phyloP scores from a whole-genome alignment of 2,329 filamentous ascomycete genomes.

The Fusarium humuli region DNA sequence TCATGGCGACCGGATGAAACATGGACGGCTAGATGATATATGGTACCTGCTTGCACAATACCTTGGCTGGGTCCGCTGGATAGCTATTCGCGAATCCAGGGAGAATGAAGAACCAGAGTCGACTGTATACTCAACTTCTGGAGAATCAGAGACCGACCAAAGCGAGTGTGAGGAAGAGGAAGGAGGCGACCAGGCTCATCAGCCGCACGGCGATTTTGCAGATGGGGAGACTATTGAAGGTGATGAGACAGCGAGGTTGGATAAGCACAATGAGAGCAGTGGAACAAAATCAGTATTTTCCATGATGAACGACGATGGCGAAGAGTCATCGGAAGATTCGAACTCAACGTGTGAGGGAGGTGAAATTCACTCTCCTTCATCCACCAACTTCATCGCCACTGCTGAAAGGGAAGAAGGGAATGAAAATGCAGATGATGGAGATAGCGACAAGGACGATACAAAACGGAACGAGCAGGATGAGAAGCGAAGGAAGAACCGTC shows the following conservation, averaged over 20 bases:
- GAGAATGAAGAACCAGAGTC: background rate
- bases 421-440: too few species aligned
- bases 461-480: background rate
- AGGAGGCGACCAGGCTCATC: too few species aligned
- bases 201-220: background rate
- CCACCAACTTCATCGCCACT: background rate
- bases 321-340: background rate
- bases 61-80: background rate
- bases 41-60: background rate
- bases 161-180: background rate
- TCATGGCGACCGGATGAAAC: background rate
- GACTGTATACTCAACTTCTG: too few species aligned
- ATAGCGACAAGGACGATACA: background rate
- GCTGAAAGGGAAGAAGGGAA: too few species aligned
- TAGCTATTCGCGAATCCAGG: background rate
- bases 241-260: too few species aligned
- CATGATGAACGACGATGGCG: accelerated
- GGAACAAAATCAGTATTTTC: accelerated
- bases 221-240: too few species aligned
- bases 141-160: background rate
- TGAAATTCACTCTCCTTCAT: background rate
- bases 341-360: background rate
- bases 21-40: background rate
- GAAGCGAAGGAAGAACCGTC: too few species aligned
- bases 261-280: accelerated